Evolutionary conservation across 495 filamentous ascomycete species (phyloP).

Genomic region (Penicillium samsonianum): DNA sequence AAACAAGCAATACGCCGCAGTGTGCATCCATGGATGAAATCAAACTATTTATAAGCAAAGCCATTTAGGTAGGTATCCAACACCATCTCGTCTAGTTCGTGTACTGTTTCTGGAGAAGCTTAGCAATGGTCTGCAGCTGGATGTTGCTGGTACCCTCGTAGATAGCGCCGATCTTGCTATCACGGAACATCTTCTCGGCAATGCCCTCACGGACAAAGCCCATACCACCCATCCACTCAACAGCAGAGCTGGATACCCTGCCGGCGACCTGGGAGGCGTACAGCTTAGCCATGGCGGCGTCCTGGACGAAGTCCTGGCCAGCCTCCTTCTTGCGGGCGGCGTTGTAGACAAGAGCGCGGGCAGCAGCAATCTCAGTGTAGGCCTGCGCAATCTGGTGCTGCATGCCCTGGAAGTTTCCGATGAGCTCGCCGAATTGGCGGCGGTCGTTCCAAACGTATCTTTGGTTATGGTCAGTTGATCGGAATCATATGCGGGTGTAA

Average conservation of each 20-base stretch:
- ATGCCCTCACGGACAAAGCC: slow-evolving; percentile 93
- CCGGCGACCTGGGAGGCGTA: slow-evolving; percentile 92
- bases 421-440: slow-evolving; percentile 89
- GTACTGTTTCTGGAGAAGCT: slow-evolving; percentile 88
- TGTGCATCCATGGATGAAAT: background rate
- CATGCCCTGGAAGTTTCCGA: slow-evolving; percentile 98
- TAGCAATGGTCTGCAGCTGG: slow-evolving; percentile 91
- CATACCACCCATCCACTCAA: slow-evolving; percentile 99
- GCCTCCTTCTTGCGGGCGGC: slow-evolving; percentile 98
- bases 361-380: slow-evolving; percentile 89
- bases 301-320: slow-evolving; percentile 88
- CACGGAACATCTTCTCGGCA: slow-evolving; percentile 96
- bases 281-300: slow-evolving; percentile 98
- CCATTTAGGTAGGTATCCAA: background rate
- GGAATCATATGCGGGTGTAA: background rate
- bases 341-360: slow-evolving; percentile 92
- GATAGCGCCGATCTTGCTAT: slow-evolving; percentile 98
- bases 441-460: slow-evolving; percentile 96
- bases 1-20: slow-evolving; percentile 5
- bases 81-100: slow-evolving; percentile 43
- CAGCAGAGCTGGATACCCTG: slow-evolving; percentile 77
- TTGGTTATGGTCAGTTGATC: background rate
- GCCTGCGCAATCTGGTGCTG: slow-evolving; percentile 98
- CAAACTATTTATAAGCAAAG: slow-evolving; percentile 6
- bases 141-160: slow-evolving; percentile 92